Percentiles rank a stretch among this genome's conserved stretches.
Evolutionary conservation across 2,329 filamentous ascomycete genomes (phyloP).

Genomic region (Phialophora expanda): DNA sequence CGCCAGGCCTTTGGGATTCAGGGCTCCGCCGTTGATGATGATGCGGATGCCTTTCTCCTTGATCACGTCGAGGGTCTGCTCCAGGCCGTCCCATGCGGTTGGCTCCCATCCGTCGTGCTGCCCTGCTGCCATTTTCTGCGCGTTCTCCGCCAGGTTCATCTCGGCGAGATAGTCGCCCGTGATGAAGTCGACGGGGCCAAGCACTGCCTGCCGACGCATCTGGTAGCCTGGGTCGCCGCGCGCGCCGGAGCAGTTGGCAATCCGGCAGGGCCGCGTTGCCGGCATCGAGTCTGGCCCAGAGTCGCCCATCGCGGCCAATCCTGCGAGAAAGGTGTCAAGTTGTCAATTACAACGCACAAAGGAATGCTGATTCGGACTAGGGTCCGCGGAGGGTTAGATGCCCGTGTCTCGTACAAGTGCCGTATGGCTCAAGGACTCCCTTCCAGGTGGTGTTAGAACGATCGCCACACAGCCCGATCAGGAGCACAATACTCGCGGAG

Average conservation of each 20-base stretch:
- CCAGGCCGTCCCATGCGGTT: constrained; percentile 57
- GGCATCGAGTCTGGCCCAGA: constrained; percentile 16
- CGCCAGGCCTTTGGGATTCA: constrained; percentile 60
- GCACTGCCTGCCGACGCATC: constrained; percentile 47
- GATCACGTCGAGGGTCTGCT: constrained; percentile 54
- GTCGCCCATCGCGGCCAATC: constrained; percentile 30
- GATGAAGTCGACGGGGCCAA: constrained; percentile 56
- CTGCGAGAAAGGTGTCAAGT: too few species aligned
- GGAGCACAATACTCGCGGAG: neutral
- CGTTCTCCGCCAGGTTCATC: constrained; percentile 54
- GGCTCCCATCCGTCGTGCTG: constrained; percentile 53
- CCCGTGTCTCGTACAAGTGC: neutral
- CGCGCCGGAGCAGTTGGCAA: constrained; percentile 47
- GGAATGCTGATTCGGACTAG: too few species aligned
- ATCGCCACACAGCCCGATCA: neutral
- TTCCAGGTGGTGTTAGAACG: neutral
- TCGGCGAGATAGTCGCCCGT: constrained; percentile 60
- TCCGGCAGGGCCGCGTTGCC: constrained; percentile 40
- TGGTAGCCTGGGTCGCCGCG: constrained; percentile 45
- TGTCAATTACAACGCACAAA: neutral
- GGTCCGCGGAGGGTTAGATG: neutral
- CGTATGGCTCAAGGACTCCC: neutral
- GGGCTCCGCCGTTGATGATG: constrained; percentile 62
- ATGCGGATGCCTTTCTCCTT: constrained; percentile 59
- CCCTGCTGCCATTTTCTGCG: constrained; percentile 48